These are phyloP conservation scores for Amanita exitialis DNA, from an alignment of 768 basidiomycete genomes.

Conservation along the genomic window DNA sequence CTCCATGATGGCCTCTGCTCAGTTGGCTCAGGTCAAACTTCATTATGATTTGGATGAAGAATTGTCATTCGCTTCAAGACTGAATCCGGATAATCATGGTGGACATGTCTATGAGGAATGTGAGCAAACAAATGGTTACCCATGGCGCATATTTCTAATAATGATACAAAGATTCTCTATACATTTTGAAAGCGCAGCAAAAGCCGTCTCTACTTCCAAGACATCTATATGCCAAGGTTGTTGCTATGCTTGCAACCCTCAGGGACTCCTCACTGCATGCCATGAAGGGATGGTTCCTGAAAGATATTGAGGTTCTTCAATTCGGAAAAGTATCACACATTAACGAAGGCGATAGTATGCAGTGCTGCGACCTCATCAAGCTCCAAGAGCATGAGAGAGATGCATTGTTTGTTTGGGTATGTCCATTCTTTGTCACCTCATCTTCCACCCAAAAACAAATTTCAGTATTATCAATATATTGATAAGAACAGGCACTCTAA, in stretches of 20 bases:
- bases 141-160: not conserved
- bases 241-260: slow-evolving; percentile 13
- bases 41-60: slow-evolving; percentile 7
- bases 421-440: slow-evolving; percentile 7
- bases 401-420: slow-evolving; percentile 22
- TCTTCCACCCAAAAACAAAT: not conserved
- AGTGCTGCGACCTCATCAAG: slow-evolving; percentile 10
- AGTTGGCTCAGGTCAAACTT: slow-evolving; percentile 12
- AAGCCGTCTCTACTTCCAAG: not conserved
- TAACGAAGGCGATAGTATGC: slow-evolving; percentile 21
- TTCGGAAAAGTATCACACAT: slow-evolving; percentile 18
- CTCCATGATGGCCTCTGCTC: slow-evolving; percentile 9
- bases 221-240: slow-evolving; percentile 7
- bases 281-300: slow-evolving; percentile 4
- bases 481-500: slow-evolving; percentile 15
- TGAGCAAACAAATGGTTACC: not conserved
- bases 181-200: not conserved
- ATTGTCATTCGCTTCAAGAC: not conserved
- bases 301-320: slow-evolving; percentile 8
- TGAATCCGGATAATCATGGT: not conserved
- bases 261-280: not conserved
- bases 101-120: not conserved
- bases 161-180: not conserved
- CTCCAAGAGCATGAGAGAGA: slow-evolving; percentile 15
- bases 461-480: slow-evolving; percentile 22